phyloP scores from a whole-genome alignment of 306 rosid genomes.

The Clitoria ternatea region DNA sequence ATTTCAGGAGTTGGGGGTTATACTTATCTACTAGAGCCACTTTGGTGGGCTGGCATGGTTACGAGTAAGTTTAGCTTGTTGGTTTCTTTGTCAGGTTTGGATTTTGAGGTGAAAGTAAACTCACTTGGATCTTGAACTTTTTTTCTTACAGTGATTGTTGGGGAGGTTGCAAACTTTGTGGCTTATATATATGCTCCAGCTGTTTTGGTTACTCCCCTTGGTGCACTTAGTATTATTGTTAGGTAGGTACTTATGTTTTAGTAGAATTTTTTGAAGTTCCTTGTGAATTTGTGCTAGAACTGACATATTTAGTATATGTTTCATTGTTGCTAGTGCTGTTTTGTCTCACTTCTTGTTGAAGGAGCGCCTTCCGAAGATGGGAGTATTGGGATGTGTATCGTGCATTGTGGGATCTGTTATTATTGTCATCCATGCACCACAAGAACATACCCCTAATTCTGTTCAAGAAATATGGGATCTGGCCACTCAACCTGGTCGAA shows the following conservation, averaged over 20 bases:
- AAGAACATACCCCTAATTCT: constrained; percentile 67
- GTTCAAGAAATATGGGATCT: constrained; percentile 81
- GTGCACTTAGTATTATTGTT: constrained; percentile 88
- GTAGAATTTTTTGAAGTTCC: neutral
- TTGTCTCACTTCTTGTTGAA: constrained; percentile 90
- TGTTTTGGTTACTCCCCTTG: constrained; percentile 92
- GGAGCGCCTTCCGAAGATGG: constrained; percentile 78
- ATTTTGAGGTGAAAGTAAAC: neutral
- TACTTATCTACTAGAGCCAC: constrained; percentile 83
- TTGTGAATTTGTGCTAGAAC: constrained; percentile 8
- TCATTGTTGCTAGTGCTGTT: constrained; percentile 69
- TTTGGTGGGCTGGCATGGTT: constrained; percentile 99
- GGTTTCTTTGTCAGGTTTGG: neutral
- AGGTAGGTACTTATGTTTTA: constrained; percentile 71
- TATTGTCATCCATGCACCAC: constrained; percentile 95
- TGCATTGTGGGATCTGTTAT: constrained; percentile 87
- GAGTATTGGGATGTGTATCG: constrained; percentile 77
- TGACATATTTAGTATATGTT: constrained; percentile 19
- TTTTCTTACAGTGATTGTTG: constrained; percentile 67
- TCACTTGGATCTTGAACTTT: constrained; percentile 22
- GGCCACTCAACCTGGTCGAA: constrained; percentile 83
- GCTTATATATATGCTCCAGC: constrained; percentile 97
- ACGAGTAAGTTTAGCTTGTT: constrained; percentile 58
- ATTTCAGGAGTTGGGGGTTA: constrained; percentile 82
- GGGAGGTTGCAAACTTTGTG: constrained; percentile 89